Evolutionary conservation across 2,329 filamentous ascomycete genomes (phyloP).

Genomic region (Phaeosphaeria sp.): DNA sequence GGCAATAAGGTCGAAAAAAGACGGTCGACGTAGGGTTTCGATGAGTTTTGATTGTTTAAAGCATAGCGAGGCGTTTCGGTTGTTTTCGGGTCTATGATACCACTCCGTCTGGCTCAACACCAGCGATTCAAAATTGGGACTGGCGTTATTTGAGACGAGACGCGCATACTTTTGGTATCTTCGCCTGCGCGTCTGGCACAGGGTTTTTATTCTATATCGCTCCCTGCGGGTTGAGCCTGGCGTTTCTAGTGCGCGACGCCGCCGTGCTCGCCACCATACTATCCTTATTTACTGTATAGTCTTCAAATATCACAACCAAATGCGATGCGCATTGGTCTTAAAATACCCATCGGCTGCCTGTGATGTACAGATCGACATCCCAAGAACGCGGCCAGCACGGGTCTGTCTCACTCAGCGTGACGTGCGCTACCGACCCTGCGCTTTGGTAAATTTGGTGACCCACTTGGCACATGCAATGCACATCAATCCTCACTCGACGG

Average conservation of each 20-base stretch:
- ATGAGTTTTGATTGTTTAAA: slow-evolving; percentile 11
- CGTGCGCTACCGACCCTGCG: slow-evolving; percentile 16
- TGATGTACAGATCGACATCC: slow-evolving; percentile 13
- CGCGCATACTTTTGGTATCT: neutral
- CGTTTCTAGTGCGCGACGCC: slow-evolving; percentile 19
- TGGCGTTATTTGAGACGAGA: slow-evolving; percentile 2
- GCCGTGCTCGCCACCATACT: slow-evolving; percentile 16
- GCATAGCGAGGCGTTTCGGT: slow-evolving; percentile 45
- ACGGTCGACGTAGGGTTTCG: slow-evolving; percentile 21
- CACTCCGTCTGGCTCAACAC: slow-evolving; percentile 21
- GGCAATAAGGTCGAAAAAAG: slow-evolving; percentile 24
- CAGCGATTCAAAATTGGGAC: slow-evolving; percentile 7
- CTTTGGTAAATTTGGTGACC: slow-evolving; percentile 27
- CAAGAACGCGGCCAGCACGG: slow-evolving; percentile 11
- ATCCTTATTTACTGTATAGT: slow-evolving; percentile 16
- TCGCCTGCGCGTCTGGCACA: neutral
- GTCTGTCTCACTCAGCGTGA: slow-evolving; percentile 22
- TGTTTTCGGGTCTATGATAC: slow-evolving; percentile 32
- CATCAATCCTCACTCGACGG: neutral
- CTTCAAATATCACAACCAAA: slow-evolving; percentile 15
- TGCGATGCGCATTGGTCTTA: neutral
- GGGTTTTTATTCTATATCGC: slow-evolving; percentile 17
- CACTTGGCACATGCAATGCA: slow-evolving; percentile 17
- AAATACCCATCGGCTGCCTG: neutral
- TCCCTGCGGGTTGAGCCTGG: slow-evolving; percentile 47